Base-by-base conservation (phyloP, 495 filamentous ascomycete species). In the Gamarada debralockiae region DNA sequence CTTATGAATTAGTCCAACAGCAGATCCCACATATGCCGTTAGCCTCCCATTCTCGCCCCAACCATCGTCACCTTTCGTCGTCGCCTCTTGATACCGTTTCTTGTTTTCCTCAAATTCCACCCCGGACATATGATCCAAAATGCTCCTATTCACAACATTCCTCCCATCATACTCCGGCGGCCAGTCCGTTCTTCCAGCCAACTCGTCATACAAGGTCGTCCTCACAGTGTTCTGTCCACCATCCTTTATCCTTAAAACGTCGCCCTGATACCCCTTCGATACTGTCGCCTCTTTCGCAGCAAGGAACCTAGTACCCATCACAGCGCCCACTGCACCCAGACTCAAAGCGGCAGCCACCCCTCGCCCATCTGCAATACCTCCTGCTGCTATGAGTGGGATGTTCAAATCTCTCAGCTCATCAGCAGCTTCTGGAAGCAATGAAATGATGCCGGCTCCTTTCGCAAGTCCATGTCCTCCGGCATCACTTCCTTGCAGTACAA, bases 401-500 rank as follows among this genome's bases (percentile, higher is more conserved):
- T 17, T 64, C 36, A 84, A 52, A 5, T 42, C 49, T 13, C 29
- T 15, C 5, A 45, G 21, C 4, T 63, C 59, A 61, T 85, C 82
- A 2, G 63, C 59, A 85, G 55, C 5, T 78, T 61, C 59, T 15
- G 59, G 59, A 4, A 61, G 18, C 6, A 61, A 18, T 5, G 56
- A 33, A 3, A 61, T 33, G 14, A 61, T 18, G 13, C 55, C 74
- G 6, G 83, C 71, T 5, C 78, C 78, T 1, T 65, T 61, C 6
- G 63, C 69, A 9, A 77, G 71, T 6, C 82, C 82, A 58, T 88
- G 85, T 0, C 85, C 85, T 0, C 85, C 87, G 0, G 87, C 80
- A 56, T 92, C 87, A 1, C 72, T 61, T 0, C 87, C 87, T 59
- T 92, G 87, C 2, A 87, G 70, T 1, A 90, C 83, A 0, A 91